phyloP scores from a whole-genome alignment of 2,329 filamentous ascomycete genomes.

The Cercospora brassicicola region DNA sequence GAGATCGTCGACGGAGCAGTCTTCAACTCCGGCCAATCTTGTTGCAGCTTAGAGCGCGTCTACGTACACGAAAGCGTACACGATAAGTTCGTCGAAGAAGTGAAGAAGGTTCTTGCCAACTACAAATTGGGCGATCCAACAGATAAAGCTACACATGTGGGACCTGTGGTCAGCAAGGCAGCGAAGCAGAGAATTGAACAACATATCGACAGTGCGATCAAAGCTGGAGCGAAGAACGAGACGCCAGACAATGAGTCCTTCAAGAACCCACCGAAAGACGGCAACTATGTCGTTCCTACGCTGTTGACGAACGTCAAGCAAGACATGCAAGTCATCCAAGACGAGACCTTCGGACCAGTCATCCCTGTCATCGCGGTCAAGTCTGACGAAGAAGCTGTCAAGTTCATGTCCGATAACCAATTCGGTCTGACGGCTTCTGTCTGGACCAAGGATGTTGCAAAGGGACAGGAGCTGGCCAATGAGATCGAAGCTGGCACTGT shows the following conservation, averaged over 20 bases:
- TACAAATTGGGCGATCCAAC: conserved; percentile 90
- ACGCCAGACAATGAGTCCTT: conserved; percentile 83
- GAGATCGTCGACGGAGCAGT: conserved; percentile 95
- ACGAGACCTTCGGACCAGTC: conserved; percentile 92
- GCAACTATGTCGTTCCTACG: conserved; percentile 86
- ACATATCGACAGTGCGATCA: conserved; percentile 79
- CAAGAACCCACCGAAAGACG: conserved; percentile 67
- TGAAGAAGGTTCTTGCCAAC: conserved; percentile 72
- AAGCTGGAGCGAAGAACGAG: conserved; percentile 77
- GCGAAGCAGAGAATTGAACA: conserved; percentile 73
- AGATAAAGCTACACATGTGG: conserved; percentile 75
- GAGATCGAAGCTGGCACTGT: conserved; percentile 89
- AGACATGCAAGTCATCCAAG: conserved; percentile 82
- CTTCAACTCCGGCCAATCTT: conserved; percentile 98
- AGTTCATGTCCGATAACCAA: conserved; percentile 90
- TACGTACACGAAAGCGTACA: conserved; percentile 86
- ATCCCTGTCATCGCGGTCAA: conserved; percentile 87
- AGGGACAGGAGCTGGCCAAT: conserved; percentile 73
- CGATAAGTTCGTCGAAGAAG: conserved; percentile 75
- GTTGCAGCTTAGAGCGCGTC: conserved; percentile 86
- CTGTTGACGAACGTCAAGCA: conserved; percentile 78
- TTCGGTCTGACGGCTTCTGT: conserved; percentile 95
- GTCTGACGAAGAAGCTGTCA: conserved; percentile 75
- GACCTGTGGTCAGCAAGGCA: conserved; percentile 81
- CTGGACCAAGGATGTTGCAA: conserved; percentile 84